Evolutionary conservation across 2,329 filamentous ascomycete species (phyloP).

Genomic region (Colletotrichum chlorophyti): DNA sequence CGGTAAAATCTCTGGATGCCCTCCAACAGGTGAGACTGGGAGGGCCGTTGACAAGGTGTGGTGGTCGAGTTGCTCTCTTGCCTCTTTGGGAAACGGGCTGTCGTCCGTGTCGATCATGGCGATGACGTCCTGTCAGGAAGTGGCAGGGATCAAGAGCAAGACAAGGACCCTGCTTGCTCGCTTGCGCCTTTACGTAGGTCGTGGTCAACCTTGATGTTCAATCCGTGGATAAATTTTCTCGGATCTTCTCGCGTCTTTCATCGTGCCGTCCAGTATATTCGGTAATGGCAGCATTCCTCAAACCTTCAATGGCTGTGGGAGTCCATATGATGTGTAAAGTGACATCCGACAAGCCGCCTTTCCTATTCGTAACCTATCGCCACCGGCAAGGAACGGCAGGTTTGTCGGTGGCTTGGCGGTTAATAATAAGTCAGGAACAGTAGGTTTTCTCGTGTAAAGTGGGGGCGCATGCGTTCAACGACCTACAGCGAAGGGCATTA

Average conservation of each 20-base stretch:
- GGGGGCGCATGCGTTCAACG: no score
- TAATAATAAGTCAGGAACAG: not conserved
- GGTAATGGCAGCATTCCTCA: not conserved
- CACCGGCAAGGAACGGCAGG: not conserved
- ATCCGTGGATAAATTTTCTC: no score
- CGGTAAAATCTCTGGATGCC: slow-evolving; percentile 7
- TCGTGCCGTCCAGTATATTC: no score
- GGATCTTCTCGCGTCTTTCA: no score
- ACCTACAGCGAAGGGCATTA: no score
- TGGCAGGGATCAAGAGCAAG: not conserved
- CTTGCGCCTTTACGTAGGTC: not conserved
- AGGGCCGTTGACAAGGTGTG: not conserved
- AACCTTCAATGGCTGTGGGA: not conserved
- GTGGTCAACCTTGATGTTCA: no score
- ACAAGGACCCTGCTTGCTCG: slow-evolving; percentile 5
- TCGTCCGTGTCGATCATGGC: slow-evolving; percentile 21
- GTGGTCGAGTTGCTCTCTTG: slow-evolving; percentile 14
- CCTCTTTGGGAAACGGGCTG: slow-evolving; percentile 23
- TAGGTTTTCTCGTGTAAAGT: not conserved
- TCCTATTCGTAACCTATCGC: not conserved
- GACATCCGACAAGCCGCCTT: not conserved
- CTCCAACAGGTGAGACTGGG: not conserved
- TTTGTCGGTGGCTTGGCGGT: not conserved
- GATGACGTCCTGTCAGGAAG: slow-evolving; percentile 21
- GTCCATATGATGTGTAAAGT: not conserved